Base-by-base conservation (phyloP, 2,329 filamentous ascomycete genomes). In the Teratosphaeria zuluensis region DNA sequence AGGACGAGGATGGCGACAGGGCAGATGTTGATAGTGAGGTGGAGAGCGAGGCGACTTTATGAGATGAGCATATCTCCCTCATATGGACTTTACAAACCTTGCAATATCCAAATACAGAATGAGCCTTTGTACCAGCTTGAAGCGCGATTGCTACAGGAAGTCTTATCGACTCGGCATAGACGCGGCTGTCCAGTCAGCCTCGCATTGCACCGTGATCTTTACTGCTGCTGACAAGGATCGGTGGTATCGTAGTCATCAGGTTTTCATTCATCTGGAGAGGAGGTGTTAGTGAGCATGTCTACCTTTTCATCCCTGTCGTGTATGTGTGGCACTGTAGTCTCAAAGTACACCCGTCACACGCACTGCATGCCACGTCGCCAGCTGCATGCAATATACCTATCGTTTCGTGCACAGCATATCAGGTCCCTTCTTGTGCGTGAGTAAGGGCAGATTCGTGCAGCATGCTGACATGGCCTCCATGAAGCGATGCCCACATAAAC, bases 1-100 rank as follows among this genome's bases (percentile, higher is more conserved):
- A 63, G 31, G 60, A 62, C 48, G 62, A 56, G 60, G 62, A 56
- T 30, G 19, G 46, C 8, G 24, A 16, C 35, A 42, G 2, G 1
- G n/a, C 35, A 16, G 35, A 62, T 62, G 51, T 51, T 46, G 51
- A 35, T 12, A 33, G 30, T 38, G 32, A 33, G n/a, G 1, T 31
- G 19, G 24, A 56, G n/a, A 28, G 46, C 24, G 5, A 3, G 16
- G 14, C n/a, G 28, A 28, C 14, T 32, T 3, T 21, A 12, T 53
- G 32, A 9, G 32, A 28, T 28, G 24, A 28, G 24, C 24, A 28
- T 4, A 4, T 28, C 24, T 2, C 24, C 24, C 24, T 28, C 24
- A 28, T 2, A 28, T 28, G 24, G 2, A 28, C 24, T 28, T 28
- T 28, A 2, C 24, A 28, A 28, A 28, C 24, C 24, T 28, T 28